Evolutionary conservation across 805 yeast species (phyloP).

Genomic region (Suhomyces emberorum): DNA sequence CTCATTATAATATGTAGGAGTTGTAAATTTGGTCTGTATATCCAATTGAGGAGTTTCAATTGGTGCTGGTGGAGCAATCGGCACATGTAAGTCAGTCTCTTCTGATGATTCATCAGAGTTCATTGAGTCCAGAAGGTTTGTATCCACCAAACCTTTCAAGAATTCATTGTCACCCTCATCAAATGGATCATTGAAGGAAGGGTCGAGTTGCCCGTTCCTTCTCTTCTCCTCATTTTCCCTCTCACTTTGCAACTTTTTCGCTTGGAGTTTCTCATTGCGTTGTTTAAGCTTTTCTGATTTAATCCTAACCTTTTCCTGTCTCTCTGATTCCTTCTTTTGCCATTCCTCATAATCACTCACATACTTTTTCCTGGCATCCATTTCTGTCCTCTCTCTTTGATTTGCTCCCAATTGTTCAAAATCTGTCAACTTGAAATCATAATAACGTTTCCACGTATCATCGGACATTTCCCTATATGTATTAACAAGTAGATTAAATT

Average conservation of each 20-base stretch:
- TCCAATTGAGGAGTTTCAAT: slow-evolving; percentile 21
- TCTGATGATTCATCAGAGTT: slow-evolving; percentile 11
- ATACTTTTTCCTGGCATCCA: slow-evolving; percentile 11
- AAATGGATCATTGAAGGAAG: slow-evolving; percentile 14
- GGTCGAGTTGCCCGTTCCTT: slow-evolving; percentile 11
- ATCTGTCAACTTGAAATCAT: slow-evolving; percentile 36
- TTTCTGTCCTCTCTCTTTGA: slow-evolving; percentile 15
- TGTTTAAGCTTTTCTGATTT: slow-evolving; percentile 9
- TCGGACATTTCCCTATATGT: slow-evolving; percentile 37
- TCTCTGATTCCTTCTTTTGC: slow-evolving; percentile 13
- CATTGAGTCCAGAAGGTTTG: slow-evolving; percentile 5
- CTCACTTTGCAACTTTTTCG: slow-evolving; percentile 14
- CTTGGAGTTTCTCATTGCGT: slow-evolving; percentile 9
- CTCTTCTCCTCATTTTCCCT: slow-evolving; percentile 13
- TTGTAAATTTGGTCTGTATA: slow-evolving; percentile 25
- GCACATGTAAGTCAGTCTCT: slow-evolving; percentile 7
- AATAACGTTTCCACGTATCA: slow-evolving; percentile 40
- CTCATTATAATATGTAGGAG: slow-evolving; percentile 33
- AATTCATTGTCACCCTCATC: slow-evolving; percentile 8
- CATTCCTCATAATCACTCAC: slow-evolving; percentile 12
- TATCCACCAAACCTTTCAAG: slow-evolving; percentile 6
- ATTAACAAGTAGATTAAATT: slow-evolving; percentile 38
- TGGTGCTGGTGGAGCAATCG: slow-evolving; percentile 16
- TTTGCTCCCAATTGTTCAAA: slow-evolving; percentile 32
- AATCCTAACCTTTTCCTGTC: slow-evolving; percentile 12